A percentile compares a stretch with the other conserved stretches of the same genome.
Evolutionary conservation across 2,329 filamentous ascomycete species (phyloP).

Genomic region (Nigrograna mackinnonii): DNA sequence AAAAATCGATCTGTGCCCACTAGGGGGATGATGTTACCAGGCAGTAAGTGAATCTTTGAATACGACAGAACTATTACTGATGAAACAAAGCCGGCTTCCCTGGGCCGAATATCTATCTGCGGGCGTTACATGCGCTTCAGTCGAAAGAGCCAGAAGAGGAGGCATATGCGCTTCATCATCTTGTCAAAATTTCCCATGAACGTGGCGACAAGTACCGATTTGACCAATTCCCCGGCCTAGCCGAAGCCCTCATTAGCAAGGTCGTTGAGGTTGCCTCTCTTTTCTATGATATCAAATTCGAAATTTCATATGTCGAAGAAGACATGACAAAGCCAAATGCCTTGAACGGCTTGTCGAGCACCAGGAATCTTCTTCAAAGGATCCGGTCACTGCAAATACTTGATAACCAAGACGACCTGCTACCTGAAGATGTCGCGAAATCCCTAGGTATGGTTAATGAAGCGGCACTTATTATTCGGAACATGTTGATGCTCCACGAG

Average conservation of each 20-base stretch:
- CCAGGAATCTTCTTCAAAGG: slow-evolving; percentile 71
- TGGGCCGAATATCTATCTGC: slow-evolving; percentile 88
- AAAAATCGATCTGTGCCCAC: slow-evolving; percentile 43
- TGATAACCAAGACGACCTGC: slow-evolving; percentile 68
- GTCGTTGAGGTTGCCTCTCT: slow-evolving; percentile 76
- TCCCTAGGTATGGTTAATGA: slow-evolving; percentile 79
- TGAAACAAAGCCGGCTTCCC: slow-evolving; percentile 62
- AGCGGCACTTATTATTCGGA: slow-evolving; percentile 83
- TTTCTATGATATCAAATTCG: slow-evolving; percentile 84
- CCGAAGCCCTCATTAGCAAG: slow-evolving; percentile 86
- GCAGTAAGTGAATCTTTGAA: slow-evolving; percentile 55
- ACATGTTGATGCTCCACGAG: slow-evolving; percentile 92
- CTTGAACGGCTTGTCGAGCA: slow-evolving; percentile 68
- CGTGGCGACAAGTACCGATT: slow-evolving; percentile 95
- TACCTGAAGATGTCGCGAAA: slow-evolving; percentile 72
- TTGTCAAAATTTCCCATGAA: slow-evolving; percentile 95
- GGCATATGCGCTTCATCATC: slow-evolving; percentile 88
- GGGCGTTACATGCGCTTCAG: slow-evolving; percentile 80
- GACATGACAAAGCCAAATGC: slow-evolving; percentile 53
- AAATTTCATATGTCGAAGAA: slow-evolving; percentile 68
- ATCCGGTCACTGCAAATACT: slow-evolving; percentile 64
- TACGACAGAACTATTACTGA: slow-evolving; percentile 10
- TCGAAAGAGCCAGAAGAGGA: slow-evolving; percentile 81
- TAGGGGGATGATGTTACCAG: slow-evolving; percentile 62
- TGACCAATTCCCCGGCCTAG: slow-evolving; percentile 84